These are phyloP conservation scores for Candida anglica DNA, from an alignment of 805 yeast species.

Conservation along the genomic window DNA sequence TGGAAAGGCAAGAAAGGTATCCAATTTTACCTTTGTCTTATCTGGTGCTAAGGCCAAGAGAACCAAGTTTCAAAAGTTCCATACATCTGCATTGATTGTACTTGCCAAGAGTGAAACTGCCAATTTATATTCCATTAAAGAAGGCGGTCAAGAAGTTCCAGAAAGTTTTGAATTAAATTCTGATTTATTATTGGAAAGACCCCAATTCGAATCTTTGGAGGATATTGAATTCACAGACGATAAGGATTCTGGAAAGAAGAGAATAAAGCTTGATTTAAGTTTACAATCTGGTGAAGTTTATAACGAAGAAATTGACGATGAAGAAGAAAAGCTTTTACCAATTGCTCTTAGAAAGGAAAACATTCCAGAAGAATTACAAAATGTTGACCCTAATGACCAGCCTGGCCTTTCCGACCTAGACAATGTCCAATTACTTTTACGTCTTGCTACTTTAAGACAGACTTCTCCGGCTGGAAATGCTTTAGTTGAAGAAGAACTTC, in stretches of 20 bases:
- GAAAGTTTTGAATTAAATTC: slow-evolving; percentile 64
- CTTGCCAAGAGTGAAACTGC: slow-evolving; percentile 55
- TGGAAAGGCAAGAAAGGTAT: slow-evolving; percentile 51
- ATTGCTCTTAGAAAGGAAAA: slow-evolving; percentile 57
- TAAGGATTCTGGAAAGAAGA: slow-evolving; percentile 30
- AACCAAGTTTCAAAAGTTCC: slow-evolving; percentile 73
- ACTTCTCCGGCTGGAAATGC: slow-evolving; percentile 70
- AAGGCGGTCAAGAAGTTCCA: slow-evolving; percentile 32
- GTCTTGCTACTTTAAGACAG: slow-evolving; percentile 59
- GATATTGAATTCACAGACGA: slow-evolving; percentile 34
- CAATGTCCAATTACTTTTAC: slow-evolving; percentile 65
- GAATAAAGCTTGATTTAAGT: slow-evolving; percentile 35
- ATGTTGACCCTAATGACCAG: slow-evolving; percentile 76
- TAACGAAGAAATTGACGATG: slow-evolving; percentile 17
- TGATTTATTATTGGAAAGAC: slow-evolving; percentile 73
- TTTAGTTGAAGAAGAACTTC: slow-evolving; percentile 77
- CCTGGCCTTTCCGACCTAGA: slow-evolving; percentile 72
- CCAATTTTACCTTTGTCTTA: slow-evolving; percentile 59
- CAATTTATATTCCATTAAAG: slow-evolving; percentile 15
- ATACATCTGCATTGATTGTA: slow-evolving; percentile 71
- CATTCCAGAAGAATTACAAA: slow-evolving; percentile 52
- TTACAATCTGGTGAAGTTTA: neutral
- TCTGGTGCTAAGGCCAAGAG: slow-evolving; percentile 89
- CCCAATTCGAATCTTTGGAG: slow-evolving; percentile 61
- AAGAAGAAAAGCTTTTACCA: slow-evolving; percentile 49